Evolutionary conservation across 164 flowering plant genomes (phyloP).

Genomic region (Aristolochia californica): DNA sequence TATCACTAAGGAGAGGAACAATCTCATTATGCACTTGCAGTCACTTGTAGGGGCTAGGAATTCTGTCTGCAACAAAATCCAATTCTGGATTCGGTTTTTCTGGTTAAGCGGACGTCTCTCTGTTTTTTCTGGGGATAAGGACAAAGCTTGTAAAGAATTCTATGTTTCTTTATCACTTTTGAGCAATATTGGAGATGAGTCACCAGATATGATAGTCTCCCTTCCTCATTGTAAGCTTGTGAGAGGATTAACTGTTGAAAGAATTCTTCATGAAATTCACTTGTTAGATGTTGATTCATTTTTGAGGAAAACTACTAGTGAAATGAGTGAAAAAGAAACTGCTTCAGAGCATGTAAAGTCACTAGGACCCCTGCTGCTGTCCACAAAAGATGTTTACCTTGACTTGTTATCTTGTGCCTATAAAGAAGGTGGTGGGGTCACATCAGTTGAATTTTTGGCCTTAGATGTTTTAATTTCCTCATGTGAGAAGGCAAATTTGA

Average conservation of each 20-base stretch:
- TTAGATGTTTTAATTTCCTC: constrained; percentile 55
- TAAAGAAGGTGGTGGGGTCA: constrained; percentile 29
- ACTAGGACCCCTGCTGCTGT: constrained; percentile 70
- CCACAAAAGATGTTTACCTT: constrained; percentile 33
- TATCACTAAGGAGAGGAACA: neutral
- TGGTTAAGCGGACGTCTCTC: constrained; percentile 84
- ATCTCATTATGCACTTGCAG: neutral
- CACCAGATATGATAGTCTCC: constrained; percentile 17
- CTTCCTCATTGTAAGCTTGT: constrained; percentile 57
- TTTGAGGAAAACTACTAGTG: constrained; percentile 33
- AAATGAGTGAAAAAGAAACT: constrained; percentile 65
- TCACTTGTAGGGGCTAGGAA: constrained; percentile 9
- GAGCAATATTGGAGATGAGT: constrained; percentile 21
- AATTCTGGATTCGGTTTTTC: constrained; percentile 75
- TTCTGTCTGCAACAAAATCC: constrained; percentile 24
- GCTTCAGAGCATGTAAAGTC: constrained; percentile 48
- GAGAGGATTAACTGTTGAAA: constrained; percentile 45
- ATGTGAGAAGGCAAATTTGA: constrained; percentile 50
- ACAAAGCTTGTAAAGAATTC: constrained; percentile 62
- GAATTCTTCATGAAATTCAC: constrained; percentile 59
- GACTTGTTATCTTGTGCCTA: constrained; percentile 25
- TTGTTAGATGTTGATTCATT: constrained; percentile 54
- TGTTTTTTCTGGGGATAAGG: constrained; percentile 49
- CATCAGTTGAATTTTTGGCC: constrained; percentile 62
- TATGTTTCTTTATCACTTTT: constrained; percentile 48